Conservation (phyloP, 2,329 filamentous ascomycete species). For the Shiraia sp. region DNA sequence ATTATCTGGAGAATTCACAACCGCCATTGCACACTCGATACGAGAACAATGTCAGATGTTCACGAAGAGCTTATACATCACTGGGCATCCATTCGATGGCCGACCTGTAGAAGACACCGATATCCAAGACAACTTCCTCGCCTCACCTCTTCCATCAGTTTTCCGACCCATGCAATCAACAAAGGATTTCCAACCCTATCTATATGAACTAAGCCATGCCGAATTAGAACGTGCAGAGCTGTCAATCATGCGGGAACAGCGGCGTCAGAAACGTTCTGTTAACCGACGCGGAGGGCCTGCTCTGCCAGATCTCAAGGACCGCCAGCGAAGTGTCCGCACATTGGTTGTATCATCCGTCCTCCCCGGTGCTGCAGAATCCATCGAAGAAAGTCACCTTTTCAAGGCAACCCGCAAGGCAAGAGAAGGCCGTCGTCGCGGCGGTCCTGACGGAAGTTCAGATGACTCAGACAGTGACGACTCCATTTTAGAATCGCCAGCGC, state of each 20-base stretch:
- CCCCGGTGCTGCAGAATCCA: conserved; percentile 76
- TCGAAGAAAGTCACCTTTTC: conserved; percentile 86
- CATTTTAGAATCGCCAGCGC: conserved; percentile 79
- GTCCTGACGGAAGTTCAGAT: conserved; percentile 76
- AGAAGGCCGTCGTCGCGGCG: conserved; percentile 60
- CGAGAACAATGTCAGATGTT: conserved; percentile 95
- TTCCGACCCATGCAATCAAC: conserved; percentile 91
- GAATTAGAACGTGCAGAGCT: conserved; percentile 90
- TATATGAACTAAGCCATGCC: conserved; percentile 90
- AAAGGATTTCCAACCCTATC: conserved; percentile 89
- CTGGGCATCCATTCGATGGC: conserved; percentile 93
- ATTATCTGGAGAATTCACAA: conserved; percentile 92
- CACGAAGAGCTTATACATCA: conserved; percentile 87
- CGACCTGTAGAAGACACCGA: conserved; percentile 91
- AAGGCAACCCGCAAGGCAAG: conserved; percentile 59
- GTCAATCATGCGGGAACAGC: conserved; percentile 90
- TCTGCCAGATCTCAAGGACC: conserved; percentile 93
- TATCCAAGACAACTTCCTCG: conserved; percentile 80
- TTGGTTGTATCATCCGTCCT: conserved; percentile 90
- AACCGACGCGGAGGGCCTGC: conserved; percentile 91
- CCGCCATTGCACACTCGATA: conserved; percentile 96
- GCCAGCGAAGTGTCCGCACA: conserved; percentile 89
- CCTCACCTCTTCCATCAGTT: conserved; percentile 77
- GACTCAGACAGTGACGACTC: conserved; percentile 93
- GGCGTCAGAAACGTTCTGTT: conserved; percentile 91